Evolutionary conservation across 2,329 filamentous ascomycete genomes (phyloP).

Genomic region (Fusarium annulatum): DNA sequence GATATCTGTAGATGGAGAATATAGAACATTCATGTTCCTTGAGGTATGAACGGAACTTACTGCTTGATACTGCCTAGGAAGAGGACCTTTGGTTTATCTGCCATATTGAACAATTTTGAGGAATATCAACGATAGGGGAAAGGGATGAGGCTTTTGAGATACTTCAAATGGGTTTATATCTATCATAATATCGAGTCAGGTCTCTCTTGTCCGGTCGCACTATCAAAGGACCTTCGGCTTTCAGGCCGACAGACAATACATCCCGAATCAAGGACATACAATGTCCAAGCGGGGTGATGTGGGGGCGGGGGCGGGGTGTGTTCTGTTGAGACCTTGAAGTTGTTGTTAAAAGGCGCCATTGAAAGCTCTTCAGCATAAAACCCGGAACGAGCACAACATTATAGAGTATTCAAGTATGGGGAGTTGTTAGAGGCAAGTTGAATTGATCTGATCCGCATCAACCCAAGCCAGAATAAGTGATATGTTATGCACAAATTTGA

Average conservation of each 20-base stretch:
- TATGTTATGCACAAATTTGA: background rate
- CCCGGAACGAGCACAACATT: background rate
- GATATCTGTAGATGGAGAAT: background rate
- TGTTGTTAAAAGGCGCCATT: conserved; percentile 16
- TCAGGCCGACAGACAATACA: conserved; percentile 9
- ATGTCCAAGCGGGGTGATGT: conserved; percentile 20
- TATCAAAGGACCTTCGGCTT: conserved; percentile 13
- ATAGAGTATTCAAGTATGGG: background rate
- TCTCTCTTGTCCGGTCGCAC: background rate
- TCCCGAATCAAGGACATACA: background rate
- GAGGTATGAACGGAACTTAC: conserved; percentile 43
- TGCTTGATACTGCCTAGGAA: conserved; percentile 54
- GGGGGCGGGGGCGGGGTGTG: conserved; percentile 19
- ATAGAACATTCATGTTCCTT: background rate
- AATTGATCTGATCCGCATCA: background rate
- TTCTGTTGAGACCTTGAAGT: background rate
- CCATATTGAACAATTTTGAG: conserved; percentile 34
- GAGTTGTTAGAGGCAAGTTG: background rate
- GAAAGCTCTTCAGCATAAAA: background rate
- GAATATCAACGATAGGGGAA: background rate
- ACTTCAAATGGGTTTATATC: background rate
- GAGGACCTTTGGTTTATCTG: conserved; percentile 51
- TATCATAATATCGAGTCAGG: background rate
- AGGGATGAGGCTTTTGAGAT: background rate
- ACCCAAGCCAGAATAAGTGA: background rate